A percentile compares a stretch with the other conserved stretches of the same genome.
Conservation (phyloP, 2,329 filamentous ascomycete genomes). For the Hypoxylon sp. region DNA sequence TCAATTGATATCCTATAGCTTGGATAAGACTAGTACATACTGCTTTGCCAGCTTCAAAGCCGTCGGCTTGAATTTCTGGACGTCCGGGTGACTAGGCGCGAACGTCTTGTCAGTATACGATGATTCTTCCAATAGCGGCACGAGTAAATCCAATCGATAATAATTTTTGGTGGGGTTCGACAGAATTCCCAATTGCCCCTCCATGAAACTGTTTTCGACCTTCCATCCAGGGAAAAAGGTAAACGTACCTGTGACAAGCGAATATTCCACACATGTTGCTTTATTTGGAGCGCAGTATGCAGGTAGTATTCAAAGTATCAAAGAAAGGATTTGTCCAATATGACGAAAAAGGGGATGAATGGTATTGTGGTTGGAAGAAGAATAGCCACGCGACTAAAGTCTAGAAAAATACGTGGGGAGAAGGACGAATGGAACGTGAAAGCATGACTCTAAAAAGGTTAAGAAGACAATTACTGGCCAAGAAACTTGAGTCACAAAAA, state of each 20-base stretch:
- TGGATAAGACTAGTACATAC: slow-evolving; percentile 68
- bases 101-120: slow-evolving; percentile 36
- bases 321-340: slow-evolving; percentile 17
- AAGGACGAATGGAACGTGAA: slow-evolving; percentile 8
- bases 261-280: slow-evolving; percentile 96
- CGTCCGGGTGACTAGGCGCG: slow-evolving; percentile 82
- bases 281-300: slow-evolving; percentile 57
- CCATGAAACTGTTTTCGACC: slow-evolving; percentile 47
- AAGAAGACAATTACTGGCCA: slow-evolving; percentile 19
- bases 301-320: slow-evolving; percentile 23
- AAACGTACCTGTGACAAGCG: slow-evolving; percentile 87
- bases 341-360: slow-evolving; percentile 8
- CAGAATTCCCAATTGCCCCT: slow-evolving; percentile 55
- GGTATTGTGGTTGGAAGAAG: slow-evolving; percentile 16
- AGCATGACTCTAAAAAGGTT: slow-evolving; percentile 12
- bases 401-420: slow-evolving; percentile 16
- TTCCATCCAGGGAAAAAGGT: slow-evolving; percentile 14
- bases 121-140: slow-evolving; percentile 44
- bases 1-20: slow-evolving; percentile 55
- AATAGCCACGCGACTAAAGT: slow-evolving; percentile 20
- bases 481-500: slow-evolving; percentile 38
- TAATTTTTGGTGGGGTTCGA: slow-evolving; percentile 50
- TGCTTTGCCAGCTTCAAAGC: slow-evolving; percentile 94
- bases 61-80: slow-evolving; percentile 95
- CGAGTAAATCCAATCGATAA: slow-evolving; percentile 38